A percentile compares a stretch with the other conserved stretches of the same genome.
Evolutionary conservation across 257 asterid species (phyloP).

Genomic region (Ilex asprella): DNA sequence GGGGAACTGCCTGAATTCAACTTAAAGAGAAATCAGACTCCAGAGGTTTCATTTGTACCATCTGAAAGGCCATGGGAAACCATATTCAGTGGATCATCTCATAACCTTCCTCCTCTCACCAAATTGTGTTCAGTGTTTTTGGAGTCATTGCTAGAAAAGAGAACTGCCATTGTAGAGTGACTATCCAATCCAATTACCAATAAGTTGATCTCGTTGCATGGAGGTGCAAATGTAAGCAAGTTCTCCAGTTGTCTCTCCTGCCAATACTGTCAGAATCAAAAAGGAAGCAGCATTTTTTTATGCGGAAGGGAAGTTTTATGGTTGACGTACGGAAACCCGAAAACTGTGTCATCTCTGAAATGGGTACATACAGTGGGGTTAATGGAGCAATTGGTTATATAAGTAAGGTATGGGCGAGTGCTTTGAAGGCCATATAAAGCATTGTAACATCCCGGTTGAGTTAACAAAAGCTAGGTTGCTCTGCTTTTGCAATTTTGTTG

Average conservation of each 20-base stretch:
- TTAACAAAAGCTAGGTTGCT: too few species aligned
- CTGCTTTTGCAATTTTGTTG: too few species aligned
- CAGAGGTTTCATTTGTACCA: conserved; percentile 20
- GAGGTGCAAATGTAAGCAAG: conserved; percentile 11
- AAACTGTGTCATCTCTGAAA: too few species aligned
- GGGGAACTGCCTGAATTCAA: conserved; percentile 67
- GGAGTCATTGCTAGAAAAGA: conserved; percentile 67
- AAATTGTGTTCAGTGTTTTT: conserved; percentile 60
- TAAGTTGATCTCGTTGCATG: neutral
- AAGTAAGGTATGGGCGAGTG: too few species aligned
- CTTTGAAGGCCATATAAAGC: too few species aligned
- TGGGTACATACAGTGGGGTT: too few species aligned
- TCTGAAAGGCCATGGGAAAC: conserved; percentile 57
- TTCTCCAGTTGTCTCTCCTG: conserved; percentile 24
- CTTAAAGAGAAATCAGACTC: conserved; percentile 27
- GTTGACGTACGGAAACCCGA: too few species aligned
- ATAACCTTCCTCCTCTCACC: conserved; percentile 71
- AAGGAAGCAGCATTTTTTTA: conserved; percentile 2
- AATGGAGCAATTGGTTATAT: too few species aligned
- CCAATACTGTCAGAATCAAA: conserved; percentile 33
- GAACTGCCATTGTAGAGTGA: conserved; percentile 37
- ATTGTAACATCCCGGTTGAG: too few species aligned
- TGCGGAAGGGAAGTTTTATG: too few species aligned
- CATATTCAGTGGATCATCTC: conserved; percentile 78
- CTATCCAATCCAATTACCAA: neutral